A percentile compares a stretch with the other conserved stretches of the same genome.
Evolutionary conservation across 75 land plant genomes (phyloP).

Genomic region (Larix kaempferi): DNA sequence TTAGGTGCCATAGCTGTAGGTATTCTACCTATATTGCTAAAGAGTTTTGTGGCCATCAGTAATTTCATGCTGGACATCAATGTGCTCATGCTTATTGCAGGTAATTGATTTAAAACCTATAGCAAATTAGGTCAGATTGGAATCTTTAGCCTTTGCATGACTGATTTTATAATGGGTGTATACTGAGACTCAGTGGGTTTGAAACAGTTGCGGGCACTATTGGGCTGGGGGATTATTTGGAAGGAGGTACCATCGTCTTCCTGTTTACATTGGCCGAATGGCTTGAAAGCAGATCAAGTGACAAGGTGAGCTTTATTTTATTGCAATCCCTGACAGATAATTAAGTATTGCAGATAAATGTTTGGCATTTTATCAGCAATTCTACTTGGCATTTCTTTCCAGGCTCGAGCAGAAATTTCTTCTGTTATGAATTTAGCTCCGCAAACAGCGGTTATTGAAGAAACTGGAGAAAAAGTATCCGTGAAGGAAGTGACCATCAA

Average conservation of each 20-base stretch:
- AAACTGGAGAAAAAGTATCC: conserved; percentile 58
- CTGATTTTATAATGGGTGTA: neutral
- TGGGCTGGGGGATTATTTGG: conserved; percentile 68
- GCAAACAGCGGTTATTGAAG: conserved; percentile 71
- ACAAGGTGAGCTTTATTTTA: neutral
- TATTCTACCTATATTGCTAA: conserved; percentile 47
- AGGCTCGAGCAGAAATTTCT: conserved; percentile 85
- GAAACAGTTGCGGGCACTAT: conserved; percentile 77
- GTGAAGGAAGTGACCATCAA: conserved; percentile 59
- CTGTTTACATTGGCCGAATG: conserved; percentile 84
- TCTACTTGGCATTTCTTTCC: neutral
- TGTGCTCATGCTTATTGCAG: conserved; percentile 76
- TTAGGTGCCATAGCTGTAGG: conserved; percentile 70
- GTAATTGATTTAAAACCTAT: conserved; percentile 5
- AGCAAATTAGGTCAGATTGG: neutral
- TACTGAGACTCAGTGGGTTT: neutral
- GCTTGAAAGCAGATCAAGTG: conserved; percentile 87
- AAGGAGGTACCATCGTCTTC: conserved; percentile 83
- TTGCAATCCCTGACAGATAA: neutral
- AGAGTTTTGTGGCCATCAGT: conserved; percentile 39
- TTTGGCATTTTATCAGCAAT: too few relatives aligned
- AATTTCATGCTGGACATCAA: conserved; percentile 66
- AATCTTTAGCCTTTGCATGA: neutral
- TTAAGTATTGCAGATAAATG: neutral
- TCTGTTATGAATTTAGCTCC: conserved; percentile 75